A percentile compares a stretch with the other conserved stretches of the same genome.
These are phyloP conservation scores for Penicillium brasilianum DNA, from an alignment of 2,329 filamentous ascomycete genomes.

Conservation along the genomic window DNA sequence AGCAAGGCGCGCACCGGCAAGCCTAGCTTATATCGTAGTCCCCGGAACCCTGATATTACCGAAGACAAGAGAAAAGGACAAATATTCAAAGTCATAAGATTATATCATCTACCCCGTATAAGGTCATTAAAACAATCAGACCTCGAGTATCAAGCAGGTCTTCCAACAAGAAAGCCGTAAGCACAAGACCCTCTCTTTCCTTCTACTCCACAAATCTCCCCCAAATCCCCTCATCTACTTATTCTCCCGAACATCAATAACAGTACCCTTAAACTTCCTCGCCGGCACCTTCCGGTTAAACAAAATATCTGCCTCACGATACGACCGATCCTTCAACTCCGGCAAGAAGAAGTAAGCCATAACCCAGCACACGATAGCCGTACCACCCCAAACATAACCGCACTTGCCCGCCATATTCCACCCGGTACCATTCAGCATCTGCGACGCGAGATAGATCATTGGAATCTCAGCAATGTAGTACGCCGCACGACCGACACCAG, in stretches of 20 bases:
- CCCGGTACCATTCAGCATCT: constrained; percentile 48
- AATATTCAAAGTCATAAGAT: too few relatives aligned
- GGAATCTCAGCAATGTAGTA: constrained; percentile 52
- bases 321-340: constrained; percentile 53
- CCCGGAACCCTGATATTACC: too few relatives aligned
- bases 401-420: constrained; percentile 54
- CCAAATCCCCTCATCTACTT: constrained; percentile 35
- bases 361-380: constrained; percentile 49
- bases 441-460: constrained; percentile 48
- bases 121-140: too few relatives aligned
- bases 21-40: too few relatives aligned
- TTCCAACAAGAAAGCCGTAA: too few relatives aligned
- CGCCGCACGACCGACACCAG: constrained; percentile 46
- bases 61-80: too few relatives aligned
- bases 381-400: constrained; percentile 55
- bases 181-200: too few relatives aligned
- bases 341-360: constrained; percentile 52
- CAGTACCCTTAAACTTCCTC: constrained; percentile 52
- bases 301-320: constrained; percentile 53
- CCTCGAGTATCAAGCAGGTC: too few relatives aligned
- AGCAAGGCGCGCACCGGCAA: too few relatives aligned
- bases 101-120: too few relatives aligned
- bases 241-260: constrained; percentile 51
- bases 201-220: too few relatives aligned
- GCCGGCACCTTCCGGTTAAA: constrained; percentile 51